Evolutionary conservation across 2,329 filamentous ascomycete species (phyloP), one percentile per base, ranked within the genome.

Genomic region (Hymenoscyphus scutula): DNA sequence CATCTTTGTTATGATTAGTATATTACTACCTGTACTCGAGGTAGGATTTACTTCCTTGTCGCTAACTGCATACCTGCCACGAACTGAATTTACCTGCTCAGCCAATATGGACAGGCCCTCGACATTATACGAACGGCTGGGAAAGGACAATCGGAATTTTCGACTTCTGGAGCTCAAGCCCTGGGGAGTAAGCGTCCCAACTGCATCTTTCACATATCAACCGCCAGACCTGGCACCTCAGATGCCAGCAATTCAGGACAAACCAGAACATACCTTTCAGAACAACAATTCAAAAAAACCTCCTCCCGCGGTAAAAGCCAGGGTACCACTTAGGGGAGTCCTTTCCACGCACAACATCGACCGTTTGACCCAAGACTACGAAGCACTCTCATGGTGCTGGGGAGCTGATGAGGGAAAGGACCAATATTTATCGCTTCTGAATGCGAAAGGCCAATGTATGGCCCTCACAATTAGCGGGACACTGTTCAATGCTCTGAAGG

Each of bases 361-460:
- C 10, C n/a, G 7, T n/a, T n/a, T 23, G 19, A 19, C 23, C 23
- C n/a, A n/a, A 27, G n/a, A 53, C 13, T 53, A 53, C 10, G 51
- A 53, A 53, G 51, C 51, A 53, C 23, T 53, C 17, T 53, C 51
- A 10, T 53, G 51, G 51, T 27, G 29, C 3, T 53, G 51, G 51
- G 2, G 2, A 7, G 41, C 23, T 2, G 5, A 23, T 6, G n/a
- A 48, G n/a, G 41, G 23, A 19, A 19, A 7, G n/a, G 1, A 23
- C 2, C 41, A 11, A 8, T 1, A 17, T 6, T 23, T 19, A 23
- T 19, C 19, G 10, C 1, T 23, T 2, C 8, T 48, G n/a, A 23
- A 48, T 3, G 19, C n/a, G 7, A 48, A 48, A 3, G 19, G 19
- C 6, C n/a, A 23, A 7, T 7, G n/a, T 7, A 19, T 5, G 6